Conservation (phyloP, 1,284 basidiomycete species). For the Leccinum subrobustum region DNA sequence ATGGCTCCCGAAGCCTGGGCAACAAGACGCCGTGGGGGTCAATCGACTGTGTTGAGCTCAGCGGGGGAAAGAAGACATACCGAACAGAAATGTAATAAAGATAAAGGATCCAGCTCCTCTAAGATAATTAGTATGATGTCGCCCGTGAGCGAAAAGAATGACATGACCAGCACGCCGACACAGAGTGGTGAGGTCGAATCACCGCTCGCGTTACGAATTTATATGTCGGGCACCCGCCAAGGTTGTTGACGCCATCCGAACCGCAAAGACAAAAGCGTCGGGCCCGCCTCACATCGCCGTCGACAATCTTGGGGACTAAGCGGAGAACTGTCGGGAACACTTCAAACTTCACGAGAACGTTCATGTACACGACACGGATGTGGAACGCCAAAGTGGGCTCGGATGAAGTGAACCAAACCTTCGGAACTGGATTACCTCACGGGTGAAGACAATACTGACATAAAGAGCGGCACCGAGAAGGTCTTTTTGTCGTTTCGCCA, state of each 20-base stretch:
- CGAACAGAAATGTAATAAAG: slow-evolving; percentile 51
- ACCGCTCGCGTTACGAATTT: slow-evolving; percentile 22
- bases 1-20: slow-evolving; percentile 48
- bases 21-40: not conserved
- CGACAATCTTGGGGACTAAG: slow-evolving; percentile 30
- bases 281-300: slow-evolving; percentile 31
- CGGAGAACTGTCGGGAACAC: slow-evolving; percentile 29
- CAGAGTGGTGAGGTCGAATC: slow-evolving; percentile 16
- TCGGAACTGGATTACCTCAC: slow-evolving; percentile 35
- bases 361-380: slow-evolving; percentile 29
- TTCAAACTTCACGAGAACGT: slow-evolving; percentile 29
- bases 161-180: slow-evolving; percentile 37
- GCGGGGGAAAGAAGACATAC: slow-evolving; percentile 28
- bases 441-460: slow-evolving; percentile 44
- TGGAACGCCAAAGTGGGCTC: slow-evolving; percentile 23
- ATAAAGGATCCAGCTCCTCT: slow-evolving; percentile 50
- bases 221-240: slow-evolving; percentile 31
- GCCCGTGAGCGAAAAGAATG: slow-evolving; percentile 48
- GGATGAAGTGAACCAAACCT: slow-evolving; percentile 19
- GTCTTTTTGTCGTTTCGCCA: slow-evolving; percentile 47
- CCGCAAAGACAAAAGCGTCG: slow-evolving; percentile 36
- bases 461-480: slow-evolving; percentile 38
- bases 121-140: slow-evolving; percentile 54
- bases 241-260: slow-evolving; percentile 24
- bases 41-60: slow-evolving; percentile 1